Evolutionary conservation across 257 asterid species (phyloP), one percentile per base, ranked within the genome.

Genomic region (Perilla frutescens): DNA sequence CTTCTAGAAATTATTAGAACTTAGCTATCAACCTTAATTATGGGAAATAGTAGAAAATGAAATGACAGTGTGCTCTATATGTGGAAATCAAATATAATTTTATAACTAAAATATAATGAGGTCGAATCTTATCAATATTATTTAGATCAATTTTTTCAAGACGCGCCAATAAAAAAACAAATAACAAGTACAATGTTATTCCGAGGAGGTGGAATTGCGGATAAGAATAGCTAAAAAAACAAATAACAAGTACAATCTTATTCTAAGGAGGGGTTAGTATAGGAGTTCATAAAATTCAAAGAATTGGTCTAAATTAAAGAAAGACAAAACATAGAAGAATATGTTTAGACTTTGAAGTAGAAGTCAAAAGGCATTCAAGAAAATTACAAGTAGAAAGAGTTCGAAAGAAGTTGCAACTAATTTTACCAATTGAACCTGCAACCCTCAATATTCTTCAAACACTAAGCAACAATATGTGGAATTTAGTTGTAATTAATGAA

Each of bases 391-490:
- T 11, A 66, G n/a, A 54, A 62, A 54, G 62, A 50, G 75, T 50
- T 66, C 10, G 56, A 68, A 60, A 79, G 82, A 77, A 75, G 91
- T 82, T 86, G 86, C 67, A 83, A 84, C 88, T 68, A 86, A 80
- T 82, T 81, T 68, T 74, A 84, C 83, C 87, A 66, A 82, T 48
- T 76, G 62, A 62, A 71, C 56, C 53, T 53, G 62, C 56, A 69
- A 69, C 26, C 26, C 53, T 14, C 62, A 69, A 58, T 70, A 71
- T 48, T 53, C 59, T 60, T 62, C 40, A 75, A 71, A 70, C 80
- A 72, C 72, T 63, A 64, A 58, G 71, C 70, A 79, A 79, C 76
- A 77, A 77, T 60, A 45, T 51, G 75, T 67, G 66, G 80, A 56
- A 68, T 77, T 79, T 79, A 62, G 83, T 75, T 73, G 85, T 70